Evolutionary conservation across 2,329 filamentous ascomycete species (phyloP).

Genomic region (Teratosphaeria destructans): DNA sequence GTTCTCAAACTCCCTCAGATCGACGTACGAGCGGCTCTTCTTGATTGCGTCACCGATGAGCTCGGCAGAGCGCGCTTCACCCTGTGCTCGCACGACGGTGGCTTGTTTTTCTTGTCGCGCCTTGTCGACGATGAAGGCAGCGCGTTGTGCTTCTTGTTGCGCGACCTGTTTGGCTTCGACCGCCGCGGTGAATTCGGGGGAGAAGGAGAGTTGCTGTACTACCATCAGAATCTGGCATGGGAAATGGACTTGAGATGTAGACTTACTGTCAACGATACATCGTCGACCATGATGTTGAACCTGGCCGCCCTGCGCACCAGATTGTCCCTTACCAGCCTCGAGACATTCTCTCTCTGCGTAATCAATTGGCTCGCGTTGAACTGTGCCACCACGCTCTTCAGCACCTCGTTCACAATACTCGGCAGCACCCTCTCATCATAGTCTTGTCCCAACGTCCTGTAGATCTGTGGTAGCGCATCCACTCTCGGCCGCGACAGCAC

Average conservation of each 20-base stretch:
- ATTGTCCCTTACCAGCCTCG: conserved; percentile 83
- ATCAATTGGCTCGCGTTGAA: conserved; percentile 98
- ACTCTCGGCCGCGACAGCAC: conserved; percentile 86
- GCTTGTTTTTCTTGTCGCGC: conserved; percentile 98
- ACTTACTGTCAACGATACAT: conserved; percentile 74
- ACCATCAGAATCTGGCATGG: neutral
- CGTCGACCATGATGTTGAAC: conserved; percentile 95
- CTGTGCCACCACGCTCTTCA: conserved; percentile 96
- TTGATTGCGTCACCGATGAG: conserved; percentile 98
- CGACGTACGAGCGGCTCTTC: conserved; percentile 95
- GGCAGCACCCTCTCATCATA: conserved; percentile 97
- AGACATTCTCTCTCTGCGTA: conserved; percentile 96
- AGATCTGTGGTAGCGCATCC: conserved; percentile 87
- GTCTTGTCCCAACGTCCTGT: conserved; percentile 86
- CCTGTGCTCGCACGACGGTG: conserved; percentile 95
- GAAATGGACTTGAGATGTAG: neutral
- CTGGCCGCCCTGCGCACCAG: conserved; percentile 79
- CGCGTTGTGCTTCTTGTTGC: conserved; percentile 88
- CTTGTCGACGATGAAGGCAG: conserved; percentile 97
- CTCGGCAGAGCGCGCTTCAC: conserved; percentile 95
- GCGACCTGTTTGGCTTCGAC: conserved; percentile 62
- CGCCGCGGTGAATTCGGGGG: conserved; percentile 58
- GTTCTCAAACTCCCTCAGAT: conserved; percentile 97
- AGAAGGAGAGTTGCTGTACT: conserved; percentile 54
- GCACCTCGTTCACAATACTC: conserved; percentile 97